Percentiles rank a stretch among this genome's conserved stretches.
Conservation (phyloP, 1,284 basidiomycete genomes). For the Thelephora terrestris region DNA sequence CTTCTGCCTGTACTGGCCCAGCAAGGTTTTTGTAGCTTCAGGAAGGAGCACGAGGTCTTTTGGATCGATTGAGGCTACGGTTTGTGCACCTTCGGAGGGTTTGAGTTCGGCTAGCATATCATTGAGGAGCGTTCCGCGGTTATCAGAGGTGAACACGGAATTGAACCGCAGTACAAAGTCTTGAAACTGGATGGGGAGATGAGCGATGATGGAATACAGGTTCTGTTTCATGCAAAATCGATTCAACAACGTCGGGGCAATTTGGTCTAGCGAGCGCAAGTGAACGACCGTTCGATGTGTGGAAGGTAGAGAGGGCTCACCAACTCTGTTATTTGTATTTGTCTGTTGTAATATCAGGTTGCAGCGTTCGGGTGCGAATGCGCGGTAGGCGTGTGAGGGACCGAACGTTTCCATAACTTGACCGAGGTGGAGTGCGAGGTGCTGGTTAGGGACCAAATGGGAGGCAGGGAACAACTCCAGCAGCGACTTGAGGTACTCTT, state of each 20-base stretch:
- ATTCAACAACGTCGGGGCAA: conserved; percentile 10
- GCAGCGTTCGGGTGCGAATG: conserved; percentile 23
- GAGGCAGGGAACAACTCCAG: conserved; percentile 20
- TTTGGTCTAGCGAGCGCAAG: conserved; percentile 5
- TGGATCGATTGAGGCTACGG: too few species aligned
- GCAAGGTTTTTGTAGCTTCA: too few species aligned
- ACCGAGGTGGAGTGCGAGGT: conserved; percentile 24
- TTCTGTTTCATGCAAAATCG: conserved; percentile 7
- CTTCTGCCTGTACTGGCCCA: too few species aligned
- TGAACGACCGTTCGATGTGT: background rate
- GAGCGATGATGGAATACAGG: conserved; percentile 3
- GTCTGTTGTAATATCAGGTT: conserved; percentile 25
- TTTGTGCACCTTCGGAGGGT: too few species aligned
- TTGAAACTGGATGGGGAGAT: conserved; percentile 1
- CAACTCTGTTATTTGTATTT: conserved; percentile 20
- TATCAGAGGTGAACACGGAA: conserved; percentile 1
- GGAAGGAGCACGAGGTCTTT: too few species aligned
- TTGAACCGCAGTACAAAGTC: conserved; percentile 7
- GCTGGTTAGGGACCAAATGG: conserved; percentile 21
- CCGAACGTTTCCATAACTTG: conserved; percentile 22
- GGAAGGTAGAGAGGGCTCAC: background rate
- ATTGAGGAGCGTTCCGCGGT: conserved; percentile 7
- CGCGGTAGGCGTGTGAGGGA: conserved; percentile 25
- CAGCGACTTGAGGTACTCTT: background rate
- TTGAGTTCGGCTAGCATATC: background rate